These are phyloP conservation scores for Gryganskiella cystojenkinii DNA, from an alignment of 192 early-diverging fungal genomes.

Conservation along the genomic window DNA sequence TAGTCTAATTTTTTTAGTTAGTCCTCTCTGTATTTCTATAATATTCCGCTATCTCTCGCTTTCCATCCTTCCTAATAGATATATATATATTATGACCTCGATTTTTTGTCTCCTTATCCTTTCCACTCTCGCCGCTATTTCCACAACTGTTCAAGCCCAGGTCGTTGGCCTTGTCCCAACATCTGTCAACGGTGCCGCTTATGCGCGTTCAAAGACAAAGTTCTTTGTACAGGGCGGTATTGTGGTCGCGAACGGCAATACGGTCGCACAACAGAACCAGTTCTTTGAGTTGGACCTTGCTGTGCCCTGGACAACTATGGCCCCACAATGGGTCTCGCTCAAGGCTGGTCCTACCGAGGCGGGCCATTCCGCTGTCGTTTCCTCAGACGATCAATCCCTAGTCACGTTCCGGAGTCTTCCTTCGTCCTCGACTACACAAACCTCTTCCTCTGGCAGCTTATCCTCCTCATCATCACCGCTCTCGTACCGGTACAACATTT, in stretches of 20 bases:
- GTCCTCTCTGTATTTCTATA: too few species aligned
- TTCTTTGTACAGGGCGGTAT: slow-evolving; percentile 15
- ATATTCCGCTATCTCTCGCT: too few species aligned
- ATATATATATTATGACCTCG: too few species aligned
- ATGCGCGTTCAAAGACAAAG: slow-evolving; percentile 14
- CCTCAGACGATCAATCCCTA: slow-evolving; percentile 9
- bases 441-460: too few species aligned
- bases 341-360: slow-evolving; percentile 12
- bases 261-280: slow-evolving; percentile 21
- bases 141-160: too few species aligned
- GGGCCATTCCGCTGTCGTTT: slow-evolving; percentile 6
- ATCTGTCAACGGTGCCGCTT: slow-evolving; percentile 5
- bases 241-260: slow-evolving; percentile 4
- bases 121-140: too few species aligned
- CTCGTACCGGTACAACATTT: slow-evolving; percentile 1
- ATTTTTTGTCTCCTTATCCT: too few species aligned
- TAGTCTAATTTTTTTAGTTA: too few species aligned
- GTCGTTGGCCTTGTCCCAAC: too few species aligned
- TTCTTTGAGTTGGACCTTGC: slow-evolving; percentile 11
- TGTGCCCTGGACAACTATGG: background rate
- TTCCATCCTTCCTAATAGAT: too few species aligned
- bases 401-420: slow-evolving; percentile 9
- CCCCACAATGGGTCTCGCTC: slow-evolving; percentile 8
- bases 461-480: slow-evolving; percentile 1
- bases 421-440: too few species aligned